Base-by-base conservation (phyloP, 176 grass and related monocot species). In the Canna indica region DNA sequence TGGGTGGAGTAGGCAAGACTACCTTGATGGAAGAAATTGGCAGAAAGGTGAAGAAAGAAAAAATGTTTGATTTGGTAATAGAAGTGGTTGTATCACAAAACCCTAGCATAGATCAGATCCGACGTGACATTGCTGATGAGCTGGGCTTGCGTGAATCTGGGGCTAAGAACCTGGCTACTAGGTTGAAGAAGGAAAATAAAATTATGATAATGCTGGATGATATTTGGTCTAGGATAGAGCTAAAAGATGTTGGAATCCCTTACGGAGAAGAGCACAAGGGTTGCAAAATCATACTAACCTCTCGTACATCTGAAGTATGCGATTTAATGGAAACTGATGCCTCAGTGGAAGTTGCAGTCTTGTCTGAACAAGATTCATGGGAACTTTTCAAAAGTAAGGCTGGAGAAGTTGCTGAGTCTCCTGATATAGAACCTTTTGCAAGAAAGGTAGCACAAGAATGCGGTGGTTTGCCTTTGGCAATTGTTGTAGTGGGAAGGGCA, bases 1-100 rank as follows among this genome's bases (percentile, higher is more conserved):
- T 75, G 62, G 36, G 79, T 28, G 72, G 79, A 35, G 73, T 81
- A 0, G 79, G 79, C 27, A 81, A 81, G 50, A 81, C 60, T 14
- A 69, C 50, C 18, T 47, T 81, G 56, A 44, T 81, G 36, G 63
- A 69, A 8, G 26, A 63, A 47, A 70, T 81, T 38, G 61, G 72
- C 26, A 35, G 53, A 46, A 73, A 1, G 41, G 18, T 76, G 72
- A 5, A 61, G 18, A 9, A 4, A 70, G 35, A 59, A 18, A 39
- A 70, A 18, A 50, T 0, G 24, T 81, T 81, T 75, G 72, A 70
- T 75, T 15, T 35, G 9, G 47, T 81, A 1, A 5, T 81, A 8
- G 27, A 13, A 7, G 63, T 81, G 17, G 52, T 74, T 15, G 44
- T 81, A 44, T 69, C 63, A 26, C 48, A 81, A 15, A 81, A 70